Percentiles rank a stretch among this genome's conserved stretches.
Evolutionary conservation across 1,139 yeast species (phyloP).

Genomic region (Saccharomyces hybrid): DNA sequence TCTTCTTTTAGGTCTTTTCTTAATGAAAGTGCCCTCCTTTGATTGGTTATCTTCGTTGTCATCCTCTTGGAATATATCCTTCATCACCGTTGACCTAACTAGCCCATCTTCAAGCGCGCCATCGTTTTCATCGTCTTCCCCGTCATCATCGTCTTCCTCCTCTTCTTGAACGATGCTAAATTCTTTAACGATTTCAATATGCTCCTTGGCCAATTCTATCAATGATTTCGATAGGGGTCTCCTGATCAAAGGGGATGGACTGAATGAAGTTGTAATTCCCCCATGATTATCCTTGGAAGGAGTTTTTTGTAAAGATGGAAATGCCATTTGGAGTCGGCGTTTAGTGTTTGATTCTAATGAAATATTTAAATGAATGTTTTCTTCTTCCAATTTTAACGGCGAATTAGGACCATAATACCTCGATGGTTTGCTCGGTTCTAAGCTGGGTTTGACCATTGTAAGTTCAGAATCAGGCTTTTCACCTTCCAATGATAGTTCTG

Average conservation of each 20-base stretch:
- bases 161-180: slow-evolving; percentile 6
- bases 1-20: slow-evolving; percentile 9
- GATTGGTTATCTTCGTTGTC: slow-evolving; percentile 3
- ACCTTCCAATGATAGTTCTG: neutral
- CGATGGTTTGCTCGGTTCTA: neutral
- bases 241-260: slow-evolving; percentile 30
- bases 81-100: neutral
- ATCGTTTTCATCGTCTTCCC: slow-evolving; percentile 1
- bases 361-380: slow-evolving; percentile 8
- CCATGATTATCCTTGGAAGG: slow-evolving; percentile 9
- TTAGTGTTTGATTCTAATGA: slow-evolving; percentile 1
- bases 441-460: neutral
- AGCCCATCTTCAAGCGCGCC: slow-evolving; percentile 8
- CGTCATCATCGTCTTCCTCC: slow-evolving; percentile 5
- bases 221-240: slow-evolving; percentile 24
- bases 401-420: slow-evolving; percentile 28
- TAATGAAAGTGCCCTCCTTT: slow-evolving; percentile 3
- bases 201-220: slow-evolving; percentile 22
- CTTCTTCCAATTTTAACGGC: slow-evolving; percentile 22
- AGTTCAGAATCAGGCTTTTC: neutral
- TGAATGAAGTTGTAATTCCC: slow-evolving; percentile 10
- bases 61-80: slow-evolving; percentile 8
- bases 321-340: neutral
- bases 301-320: slow-evolving; percentile 5
- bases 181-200: slow-evolving; percentile 20